phyloP scores from a whole-genome alignment of 805 yeast species.

The Millerozyma acaciae region DNA sequence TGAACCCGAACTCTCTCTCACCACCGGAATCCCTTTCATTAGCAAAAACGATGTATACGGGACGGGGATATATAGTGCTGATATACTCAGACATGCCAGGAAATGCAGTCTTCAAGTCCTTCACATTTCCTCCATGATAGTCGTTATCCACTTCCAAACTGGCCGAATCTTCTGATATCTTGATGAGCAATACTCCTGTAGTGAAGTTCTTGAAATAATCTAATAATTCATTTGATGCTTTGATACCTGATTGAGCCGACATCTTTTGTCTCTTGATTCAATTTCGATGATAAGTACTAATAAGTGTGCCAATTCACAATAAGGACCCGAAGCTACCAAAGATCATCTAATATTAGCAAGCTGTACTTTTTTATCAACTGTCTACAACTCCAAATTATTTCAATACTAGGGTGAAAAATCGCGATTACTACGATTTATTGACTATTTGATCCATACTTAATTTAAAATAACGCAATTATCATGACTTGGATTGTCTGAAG shows the following conservation, averaged over 20 bases:
- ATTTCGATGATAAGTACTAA: no score
- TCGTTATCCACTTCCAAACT: constrained; percentile 27
- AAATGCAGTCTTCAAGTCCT: constrained; percentile 16
- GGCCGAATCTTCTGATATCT: constrained; percentile 31
- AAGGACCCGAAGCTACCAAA: no score
- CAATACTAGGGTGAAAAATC: no score
- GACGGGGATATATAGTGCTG: constrained; percentile 26
- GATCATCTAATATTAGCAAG: no score
- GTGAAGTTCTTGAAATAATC: constrained; percentile 21
- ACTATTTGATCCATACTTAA: no score
- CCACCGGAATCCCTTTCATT: constrained; percentile 12
- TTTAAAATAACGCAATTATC: no score
- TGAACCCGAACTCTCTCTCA: constrained; percentile 42
- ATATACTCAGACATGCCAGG: constrained; percentile 19
- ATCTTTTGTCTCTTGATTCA: no score
- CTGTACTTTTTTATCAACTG: no score
- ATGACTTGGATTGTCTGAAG: no score
- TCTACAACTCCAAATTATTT: no score
- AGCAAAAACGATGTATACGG: constrained; percentile 31
- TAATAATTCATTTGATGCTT: constrained; percentile 29
- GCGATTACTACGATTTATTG: no score
- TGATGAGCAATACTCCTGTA: constrained; percentile 25
- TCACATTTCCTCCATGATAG: constrained; percentile 12
- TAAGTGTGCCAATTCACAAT: no score
- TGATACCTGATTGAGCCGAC: constrained; percentile 45